Conservation (phyloP, 2,329 filamentous ascomycete species). For the Ceratocystis diversiconidia region DNA sequence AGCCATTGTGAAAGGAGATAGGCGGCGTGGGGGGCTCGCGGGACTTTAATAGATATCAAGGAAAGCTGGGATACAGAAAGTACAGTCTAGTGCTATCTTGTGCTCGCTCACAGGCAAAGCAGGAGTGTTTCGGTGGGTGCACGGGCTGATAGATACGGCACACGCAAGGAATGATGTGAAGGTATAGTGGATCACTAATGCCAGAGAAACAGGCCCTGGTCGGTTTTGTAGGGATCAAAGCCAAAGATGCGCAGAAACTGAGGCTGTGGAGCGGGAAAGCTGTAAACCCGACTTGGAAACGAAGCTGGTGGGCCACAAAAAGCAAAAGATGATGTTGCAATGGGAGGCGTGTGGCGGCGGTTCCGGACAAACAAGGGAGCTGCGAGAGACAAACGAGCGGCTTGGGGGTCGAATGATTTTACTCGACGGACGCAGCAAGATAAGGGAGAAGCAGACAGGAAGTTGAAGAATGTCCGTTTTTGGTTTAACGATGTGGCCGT, state of each 20-base stretch:
- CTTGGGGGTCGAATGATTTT: not conserved
- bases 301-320: not conserved
- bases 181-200: slow-evolving; percentile 13
- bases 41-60: slow-evolving; percentile 16
- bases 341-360: slow-evolving; percentile 2
- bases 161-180: slow-evolving; percentile 10
- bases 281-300: not conserved
- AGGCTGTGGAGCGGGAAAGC: not conserved
- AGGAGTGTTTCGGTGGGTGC: slow-evolving; percentile 10
- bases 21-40: slow-evolving; percentile 13
- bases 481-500: not conserved
- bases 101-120: no score
- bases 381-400: slow-evolving; percentile 3
- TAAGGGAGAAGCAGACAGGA: not conserved
- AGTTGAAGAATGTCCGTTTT: not conserved
- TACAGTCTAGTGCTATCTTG: not conserved
- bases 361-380: slow-evolving; percentile 7
- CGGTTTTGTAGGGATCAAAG: slow-evolving; percentile 3
- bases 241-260: not conserved
- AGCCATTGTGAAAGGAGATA: slow-evolving; percentile 12
- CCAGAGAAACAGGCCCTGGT: slow-evolving; percentile 12
- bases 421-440: not conserved
- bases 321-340: not conserved
- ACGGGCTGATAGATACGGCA: slow-evolving; percentile 17
- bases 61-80: not conserved